phyloP scores from a whole-genome alignment of 371 early-diverging fungal species.

The Phascolomyces articulosus region DNA sequence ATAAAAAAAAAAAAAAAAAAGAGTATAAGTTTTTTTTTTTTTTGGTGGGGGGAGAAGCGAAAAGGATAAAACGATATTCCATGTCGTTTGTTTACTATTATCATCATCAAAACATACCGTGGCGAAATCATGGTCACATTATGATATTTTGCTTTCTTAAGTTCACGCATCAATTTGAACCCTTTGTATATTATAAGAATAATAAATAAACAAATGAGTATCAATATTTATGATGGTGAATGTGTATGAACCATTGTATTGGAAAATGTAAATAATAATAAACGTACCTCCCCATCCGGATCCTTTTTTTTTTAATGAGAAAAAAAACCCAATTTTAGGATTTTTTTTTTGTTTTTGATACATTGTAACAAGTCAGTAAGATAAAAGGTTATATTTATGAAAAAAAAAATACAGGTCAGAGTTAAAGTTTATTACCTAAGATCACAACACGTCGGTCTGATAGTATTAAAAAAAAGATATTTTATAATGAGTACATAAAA shows the following conservation, averaged over 20 bases:
- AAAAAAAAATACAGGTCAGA: too few relatives aligned
- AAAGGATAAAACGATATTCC: too few relatives aligned
- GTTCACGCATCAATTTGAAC: constrained; percentile 63
- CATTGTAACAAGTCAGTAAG: too few relatives aligned
- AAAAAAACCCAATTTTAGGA: not conserved
- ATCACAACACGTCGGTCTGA: constrained; percentile 8
- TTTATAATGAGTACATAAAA: too few relatives aligned
- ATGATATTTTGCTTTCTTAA: constrained; percentile 62
- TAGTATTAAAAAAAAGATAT: not conserved
- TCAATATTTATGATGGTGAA: not conserved
- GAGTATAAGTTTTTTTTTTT: too few relatives aligned
- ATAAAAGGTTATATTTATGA: too few relatives aligned
- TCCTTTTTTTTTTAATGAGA: constrained; percentile 42
- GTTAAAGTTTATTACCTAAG: constrained; percentile 8
- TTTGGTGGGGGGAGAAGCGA: too few relatives aligned
- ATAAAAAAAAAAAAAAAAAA: not conserved
- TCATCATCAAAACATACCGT: constrained; percentile 30
- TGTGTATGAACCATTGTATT: not conserved
- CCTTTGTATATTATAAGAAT: constrained; percentile 32
- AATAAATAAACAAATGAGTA: not conserved
- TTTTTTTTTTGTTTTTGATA: too few relatives aligned
- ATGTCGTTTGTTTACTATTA: too few relatives aligned
- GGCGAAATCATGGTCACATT: constrained; percentile 75
- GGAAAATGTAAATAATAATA: too few relatives aligned
- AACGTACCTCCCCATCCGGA: constrained; percentile 74